A percentile compares a stretch with the other conserved stretches of the same genome.
phyloP scores from a whole-genome alignment of 495 filamentous ascomycete species.

The Podospora appendiculata region DNA sequence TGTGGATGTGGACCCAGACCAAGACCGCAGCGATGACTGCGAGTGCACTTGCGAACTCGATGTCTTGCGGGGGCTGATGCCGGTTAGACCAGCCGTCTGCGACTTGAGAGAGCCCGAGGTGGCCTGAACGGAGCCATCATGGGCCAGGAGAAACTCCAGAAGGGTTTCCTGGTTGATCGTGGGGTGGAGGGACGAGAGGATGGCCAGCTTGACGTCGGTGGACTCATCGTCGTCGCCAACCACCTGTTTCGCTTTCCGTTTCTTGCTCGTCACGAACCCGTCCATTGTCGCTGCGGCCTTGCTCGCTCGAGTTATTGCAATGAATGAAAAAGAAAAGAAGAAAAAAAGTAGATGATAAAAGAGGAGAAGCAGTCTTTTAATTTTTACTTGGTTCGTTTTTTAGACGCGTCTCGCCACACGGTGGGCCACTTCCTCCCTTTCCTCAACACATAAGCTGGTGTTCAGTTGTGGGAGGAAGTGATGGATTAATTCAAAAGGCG shows the following conservation, averaged over 20 bases:
- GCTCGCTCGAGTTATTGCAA: no score
- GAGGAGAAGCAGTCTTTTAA: no score
- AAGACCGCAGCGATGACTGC: constrained; percentile 52
- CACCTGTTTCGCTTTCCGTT: constrained; percentile 24
- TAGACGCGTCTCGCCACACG: no score
- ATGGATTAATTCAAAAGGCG: no score
- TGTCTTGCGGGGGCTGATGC: neutral
- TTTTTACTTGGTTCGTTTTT: no score
- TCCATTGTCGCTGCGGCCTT: constrained; percentile 24
- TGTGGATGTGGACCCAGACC: constrained; percentile 32
- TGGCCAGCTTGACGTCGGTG: constrained; percentile 82
- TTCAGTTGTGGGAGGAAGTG: no score
- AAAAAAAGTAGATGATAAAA: no score
- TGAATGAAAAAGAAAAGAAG: no score
- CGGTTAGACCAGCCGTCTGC: neutral
- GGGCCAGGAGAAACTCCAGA: constrained; percentile 69
- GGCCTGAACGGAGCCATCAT: constrained; percentile 66
- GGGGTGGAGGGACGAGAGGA: constrained; percentile 70
- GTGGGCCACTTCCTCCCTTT: no score
- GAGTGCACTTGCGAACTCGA: constrained; percentile 26
- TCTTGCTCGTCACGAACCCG: constrained; percentile 35
- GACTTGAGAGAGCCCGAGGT: constrained; percentile 46
- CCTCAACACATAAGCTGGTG: no score
- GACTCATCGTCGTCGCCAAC: constrained; percentile 46
- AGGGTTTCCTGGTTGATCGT: constrained; percentile 53